phyloP scores from a whole-genome alignment of 306 rosid species.

The Trichosanthes cucumerina region DNA sequence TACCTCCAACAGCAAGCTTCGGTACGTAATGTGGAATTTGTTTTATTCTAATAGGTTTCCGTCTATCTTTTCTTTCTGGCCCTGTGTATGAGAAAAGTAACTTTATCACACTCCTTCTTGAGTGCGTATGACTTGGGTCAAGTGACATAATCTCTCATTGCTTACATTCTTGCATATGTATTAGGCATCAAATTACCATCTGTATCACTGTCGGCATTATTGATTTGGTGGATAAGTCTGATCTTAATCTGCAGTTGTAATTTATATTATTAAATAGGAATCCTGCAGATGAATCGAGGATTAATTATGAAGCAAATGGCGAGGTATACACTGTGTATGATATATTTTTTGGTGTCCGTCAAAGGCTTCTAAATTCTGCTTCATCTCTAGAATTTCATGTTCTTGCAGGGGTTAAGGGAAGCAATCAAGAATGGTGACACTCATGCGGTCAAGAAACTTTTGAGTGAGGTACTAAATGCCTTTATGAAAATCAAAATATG shows the following conservation, averaged over 20 bases:
- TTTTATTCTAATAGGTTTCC: neutral
- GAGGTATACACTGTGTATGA: slow-evolving; percentile 45
- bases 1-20: slow-evolving; percentile 58
- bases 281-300: slow-evolving; percentile 26
- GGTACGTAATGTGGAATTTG: slow-evolving; percentile 34
- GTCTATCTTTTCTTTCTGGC: neutral
- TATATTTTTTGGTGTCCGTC: neutral
- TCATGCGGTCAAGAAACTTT: slow-evolving; percentile 79
- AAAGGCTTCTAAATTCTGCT: neutral
- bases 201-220: slow-evolving; percentile 1
- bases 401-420: slow-evolving; percentile 77
- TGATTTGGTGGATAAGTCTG: neutral
- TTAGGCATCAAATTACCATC: slow-evolving; percentile 9
- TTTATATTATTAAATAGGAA: slow-evolving; percentile 21
- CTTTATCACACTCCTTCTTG: neutral
- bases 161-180: neutral
- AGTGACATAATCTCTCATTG: neutral
- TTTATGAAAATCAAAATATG: neutral
- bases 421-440: slow-evolving; percentile 85
- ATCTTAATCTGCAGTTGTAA: neutral
- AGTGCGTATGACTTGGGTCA: neutral
- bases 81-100: neutral
- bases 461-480: slow-evolving; percentile 46
- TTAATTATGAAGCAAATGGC: slow-evolving; percentile 65
- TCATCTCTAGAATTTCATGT: slow-evolving; percentile 14